Base-by-base conservation (phyloP, 331 rosid species). In the Rhamnella rubrinervis region DNA sequence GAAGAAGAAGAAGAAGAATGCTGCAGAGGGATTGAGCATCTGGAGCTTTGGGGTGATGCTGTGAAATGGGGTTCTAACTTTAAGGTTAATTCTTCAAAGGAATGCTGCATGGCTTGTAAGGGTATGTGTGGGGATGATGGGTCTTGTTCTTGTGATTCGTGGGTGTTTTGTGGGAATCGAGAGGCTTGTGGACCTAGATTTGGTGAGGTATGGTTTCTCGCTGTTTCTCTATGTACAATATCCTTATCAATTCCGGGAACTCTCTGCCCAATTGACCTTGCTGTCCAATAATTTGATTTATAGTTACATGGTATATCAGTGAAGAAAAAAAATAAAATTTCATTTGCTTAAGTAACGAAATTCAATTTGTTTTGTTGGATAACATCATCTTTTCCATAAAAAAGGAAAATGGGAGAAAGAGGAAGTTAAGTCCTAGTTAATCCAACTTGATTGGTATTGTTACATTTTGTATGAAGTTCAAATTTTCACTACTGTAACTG, bases 11-110 rank as follows among this genome's bases (percentile, higher is more conserved):
- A 8, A 5, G 71, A 73, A 12, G 81, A 70, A 20, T 91, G 98
- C 53, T 93, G 96, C 39, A 78, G 87, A 49, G 98, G 98, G 67
- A 71, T 93, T 51, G 87, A 82, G 55, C 76, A 77, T 80, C 78
- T 85, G 82, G 98, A 93, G 85, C 86, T 88, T 18, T 93, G 98
- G 98, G 98, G 98, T 16, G 77, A 79, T 5, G 85, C 95, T 39
- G 96, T 88, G 75, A 93, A 88, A 70, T 93, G 97, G 98, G 98
- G 97, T 73, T 83, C 96, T 52, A 80, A 85, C 18, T 91, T 90
- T 60, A 93, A 88, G 58, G 80, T 88, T 72, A 85, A 84, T 66
- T 87, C 72, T 65, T 83, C 97, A 0, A 65, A 80, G 77, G 86
- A 63, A 2, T 93, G 98, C 65, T 91, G 97, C 67, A 74, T 77